Evolutionary conservation across 1,284 basidiomycete species (phyloP), one percentile per base, ranked within the genome.

Genomic region (Puccinia triticina): DNA sequence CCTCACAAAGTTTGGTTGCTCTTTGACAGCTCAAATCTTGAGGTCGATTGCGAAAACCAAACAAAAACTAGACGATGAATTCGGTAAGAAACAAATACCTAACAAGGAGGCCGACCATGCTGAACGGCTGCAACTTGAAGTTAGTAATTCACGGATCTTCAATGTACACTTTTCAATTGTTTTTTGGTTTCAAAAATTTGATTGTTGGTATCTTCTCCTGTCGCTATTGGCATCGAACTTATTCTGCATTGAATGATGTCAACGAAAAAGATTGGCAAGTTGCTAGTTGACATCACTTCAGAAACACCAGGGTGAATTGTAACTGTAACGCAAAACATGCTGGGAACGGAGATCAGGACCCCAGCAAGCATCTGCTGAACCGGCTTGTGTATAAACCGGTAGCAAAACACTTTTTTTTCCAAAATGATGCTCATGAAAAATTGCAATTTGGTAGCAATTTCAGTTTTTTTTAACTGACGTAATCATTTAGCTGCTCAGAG

Each of bases 91-190:
- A 23, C 46, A n/a, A 3, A 75, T 75, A 5, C 61, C 72, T 48
- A 55, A 74, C 14, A 82, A 82, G 40, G 80, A 82, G 61, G 26
- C 67, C 1, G 80, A 67, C 0, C 80, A 82, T 53, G 80, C 80
- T 8, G 37, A 75, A 18, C 80, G 57, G n/a, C 40, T 82, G 21
- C 80, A 53, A 37, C 37, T 75, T 43, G 73, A 75, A 43, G 73
- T 75, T 16, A 29, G 73, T 46, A 40, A 4, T 48, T 29, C 8
- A 23, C 37, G 32, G 32, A 37, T 37, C 34, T 26, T 18, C 12
- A 8, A 16, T 69, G 18, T 29, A 7, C 46, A 23, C 64, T 23
- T 43, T 66, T 66, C 37, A 40, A 23, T 40, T 61, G 59, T 5
- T 64, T 53, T n/a, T n/a, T n/a, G n/a, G n/a, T n/a, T n/a, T n/a